Conservation (phyloP, 768 basidiomycete genomes). For the Tricholoma bakamatsutake region DNA sequence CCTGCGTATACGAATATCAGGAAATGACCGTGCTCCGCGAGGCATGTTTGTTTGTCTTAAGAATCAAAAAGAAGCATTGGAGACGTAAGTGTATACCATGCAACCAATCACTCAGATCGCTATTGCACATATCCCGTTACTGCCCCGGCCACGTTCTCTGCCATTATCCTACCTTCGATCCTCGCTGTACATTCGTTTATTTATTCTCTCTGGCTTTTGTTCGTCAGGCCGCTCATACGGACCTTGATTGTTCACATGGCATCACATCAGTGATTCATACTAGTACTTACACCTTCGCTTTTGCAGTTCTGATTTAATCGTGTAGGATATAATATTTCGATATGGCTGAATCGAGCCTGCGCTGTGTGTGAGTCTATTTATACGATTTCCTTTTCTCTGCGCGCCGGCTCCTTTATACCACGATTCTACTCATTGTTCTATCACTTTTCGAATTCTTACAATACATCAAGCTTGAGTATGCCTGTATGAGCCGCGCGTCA, state of each 20-base stretch:
- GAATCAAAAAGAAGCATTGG: background rate
- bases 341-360: no score
- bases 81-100: background rate
- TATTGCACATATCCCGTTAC: no score
- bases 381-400: no score
- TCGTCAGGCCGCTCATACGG: background rate
- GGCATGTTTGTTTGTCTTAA: background rate
- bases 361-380: no score
- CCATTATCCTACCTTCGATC: background rate
- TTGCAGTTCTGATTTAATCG: background rate
- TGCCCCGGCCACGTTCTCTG: no score
- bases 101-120: background rate
- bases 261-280: background rate
- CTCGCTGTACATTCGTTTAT: background rate
- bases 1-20: slow-evolving; percentile 74
- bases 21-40: slow-evolving; percentile 9
- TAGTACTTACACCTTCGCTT: background rate
- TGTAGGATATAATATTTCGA: background rate
- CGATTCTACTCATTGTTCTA: no score
- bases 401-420: no score
- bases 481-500: no score
- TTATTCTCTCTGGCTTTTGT: background rate
- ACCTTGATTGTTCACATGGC: background rate
- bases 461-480: no score
- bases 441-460: no score